Evolutionary conservation across 495 filamentous ascomycete genomes (phyloP).

Genomic region (Talaromyces ruber): DNA sequence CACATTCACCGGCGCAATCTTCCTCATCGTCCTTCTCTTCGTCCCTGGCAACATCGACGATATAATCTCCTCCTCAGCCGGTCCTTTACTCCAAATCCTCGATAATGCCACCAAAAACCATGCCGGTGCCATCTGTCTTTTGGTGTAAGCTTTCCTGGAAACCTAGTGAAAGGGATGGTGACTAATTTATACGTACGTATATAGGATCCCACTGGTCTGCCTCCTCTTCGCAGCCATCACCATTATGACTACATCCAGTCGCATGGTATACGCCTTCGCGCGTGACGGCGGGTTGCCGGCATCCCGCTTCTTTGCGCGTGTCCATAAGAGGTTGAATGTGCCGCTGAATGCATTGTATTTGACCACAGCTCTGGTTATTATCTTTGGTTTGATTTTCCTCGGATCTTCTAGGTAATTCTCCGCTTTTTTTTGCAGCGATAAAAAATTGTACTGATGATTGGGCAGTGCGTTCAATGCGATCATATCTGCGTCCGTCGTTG

Average conservation of each 20-base stretch:
- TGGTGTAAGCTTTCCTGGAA: slow-evolving; percentile 38
- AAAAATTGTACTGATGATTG: neutral
- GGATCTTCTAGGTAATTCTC: slow-evolving; percentile 48
- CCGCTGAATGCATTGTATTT: slow-evolving; percentile 63
- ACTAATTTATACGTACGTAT: slow-evolving; percentile 10
- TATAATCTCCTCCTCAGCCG: slow-evolving; percentile 52
- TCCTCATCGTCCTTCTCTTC: slow-evolving; percentile 57
- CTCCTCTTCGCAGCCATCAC: slow-evolving; percentile 62
- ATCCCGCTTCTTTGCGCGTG: slow-evolving; percentile 52
- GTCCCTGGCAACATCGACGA: slow-evolving; percentile 49
- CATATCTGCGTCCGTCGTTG: slow-evolving; percentile 60
- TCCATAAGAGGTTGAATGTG: slow-evolving; percentile 55
- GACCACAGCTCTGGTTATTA: slow-evolving; percentile 52
- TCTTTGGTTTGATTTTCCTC: slow-evolving; percentile 71
- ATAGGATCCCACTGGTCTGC: slow-evolving; percentile 59
- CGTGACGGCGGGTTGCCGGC: slow-evolving; percentile 65
- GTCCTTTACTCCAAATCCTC: slow-evolving; percentile 63
- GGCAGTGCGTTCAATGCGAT: slow-evolving; percentile 52
- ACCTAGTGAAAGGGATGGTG: neutral
- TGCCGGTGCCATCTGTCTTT: slow-evolving; percentile 57
- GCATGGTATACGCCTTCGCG: slow-evolving; percentile 72
- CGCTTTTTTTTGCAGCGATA: neutral
- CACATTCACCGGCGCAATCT: slow-evolving; percentile 57
- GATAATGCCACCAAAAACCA: slow-evolving; percentile 58
- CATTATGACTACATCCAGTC: slow-evolving; percentile 68